Conservation (phyloP, 2,329 filamentous ascomycete species). For the Nakataea oryzae region DNA sequence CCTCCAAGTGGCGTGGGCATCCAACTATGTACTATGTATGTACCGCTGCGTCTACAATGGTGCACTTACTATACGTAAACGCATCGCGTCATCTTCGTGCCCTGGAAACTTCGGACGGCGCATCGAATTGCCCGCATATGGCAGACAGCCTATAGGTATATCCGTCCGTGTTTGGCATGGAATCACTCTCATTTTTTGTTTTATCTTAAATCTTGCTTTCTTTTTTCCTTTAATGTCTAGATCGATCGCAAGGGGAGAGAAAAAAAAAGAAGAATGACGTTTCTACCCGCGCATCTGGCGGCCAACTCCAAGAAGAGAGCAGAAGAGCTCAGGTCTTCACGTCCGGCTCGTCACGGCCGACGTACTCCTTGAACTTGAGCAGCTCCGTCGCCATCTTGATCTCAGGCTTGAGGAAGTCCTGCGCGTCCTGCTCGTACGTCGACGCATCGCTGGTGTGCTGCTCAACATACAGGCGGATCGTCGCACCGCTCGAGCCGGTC, state of each 20-base stretch:
- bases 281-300: background rate
- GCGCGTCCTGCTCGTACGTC: conserved; percentile 72
- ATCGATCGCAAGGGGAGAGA: background rate
- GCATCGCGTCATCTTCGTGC: background rate
- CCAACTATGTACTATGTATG: too few relatives aligned
- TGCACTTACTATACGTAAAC: too few relatives aligned
- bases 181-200: background rate
- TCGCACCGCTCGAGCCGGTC: conserved; percentile 89
- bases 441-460: conserved; percentile 78
- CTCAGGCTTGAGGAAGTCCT: conserved; percentile 88
- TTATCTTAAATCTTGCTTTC: background rate
- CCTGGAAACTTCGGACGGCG: background rate
- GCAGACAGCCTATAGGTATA: background rate
- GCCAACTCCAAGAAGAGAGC: background rate
- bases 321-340: conserved; percentile 67
- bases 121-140: too few relatives aligned
- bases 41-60: background rate
- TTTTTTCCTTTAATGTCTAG: background rate
- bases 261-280: background rate
- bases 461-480: conserved; percentile 94
- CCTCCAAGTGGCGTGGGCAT: too few relatives aligned
- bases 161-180: too few relatives aligned
- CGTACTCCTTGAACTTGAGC: conserved; percentile 86
- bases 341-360: conserved; percentile 86
- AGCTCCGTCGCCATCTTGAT: conserved; percentile 76